Base-by-base conservation (phyloP, 495 filamentous ascomycete genomes). In the Aspergillus campestris region DNA sequence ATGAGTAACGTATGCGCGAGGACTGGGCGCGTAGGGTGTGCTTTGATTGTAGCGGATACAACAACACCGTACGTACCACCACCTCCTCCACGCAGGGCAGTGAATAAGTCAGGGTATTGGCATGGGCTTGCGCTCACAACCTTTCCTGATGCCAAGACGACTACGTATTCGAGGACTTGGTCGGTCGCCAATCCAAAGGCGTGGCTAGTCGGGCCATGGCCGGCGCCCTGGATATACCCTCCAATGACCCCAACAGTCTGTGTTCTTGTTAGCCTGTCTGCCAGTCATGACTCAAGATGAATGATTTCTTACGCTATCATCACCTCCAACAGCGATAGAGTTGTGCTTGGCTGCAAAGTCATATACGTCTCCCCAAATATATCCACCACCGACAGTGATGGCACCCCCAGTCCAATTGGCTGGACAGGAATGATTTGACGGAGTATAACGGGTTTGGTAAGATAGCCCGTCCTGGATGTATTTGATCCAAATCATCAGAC, bases 71-170 rank as follows among this genome's bases (percentile, higher is more conserved):
- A 77, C 41, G 60, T 74, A 14, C 71, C 69, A 24, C 60, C 58
- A 9, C 74, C 74, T 7, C 61, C 64, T 30, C 55, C 46, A 6
- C 77, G 68, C 15, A 80, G 55, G 8, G 69, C 69, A 28, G 64
- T 79, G 61, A 77, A 82, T n/a, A 82, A 70, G 38, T 82, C 79
- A 0, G 66, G 30, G 49, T 81, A 67, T 36, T 68, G 59, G 15
- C 60, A 60, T 5, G 67, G 48, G 44, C 67, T 72, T 10, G 73
- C 74, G 0, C 61, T 77, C 2, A 68, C 58, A 10, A 68, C 57
- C 11, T 53, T 34, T 8, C 78, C 78, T 14, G 71, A 60, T 24
- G 77, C 68, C 0, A 74, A 74, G 9, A 81, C 62, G 37, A 80
- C 72, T 24, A 48, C 36, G 7, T 49, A 43, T 47, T 63, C 65